Evolutionary conservation across 192 early-diverging fungal species (phyloP), one percentile per base, ranked within the genome.

Genomic region (Gamsiella multidivaricata): DNA sequence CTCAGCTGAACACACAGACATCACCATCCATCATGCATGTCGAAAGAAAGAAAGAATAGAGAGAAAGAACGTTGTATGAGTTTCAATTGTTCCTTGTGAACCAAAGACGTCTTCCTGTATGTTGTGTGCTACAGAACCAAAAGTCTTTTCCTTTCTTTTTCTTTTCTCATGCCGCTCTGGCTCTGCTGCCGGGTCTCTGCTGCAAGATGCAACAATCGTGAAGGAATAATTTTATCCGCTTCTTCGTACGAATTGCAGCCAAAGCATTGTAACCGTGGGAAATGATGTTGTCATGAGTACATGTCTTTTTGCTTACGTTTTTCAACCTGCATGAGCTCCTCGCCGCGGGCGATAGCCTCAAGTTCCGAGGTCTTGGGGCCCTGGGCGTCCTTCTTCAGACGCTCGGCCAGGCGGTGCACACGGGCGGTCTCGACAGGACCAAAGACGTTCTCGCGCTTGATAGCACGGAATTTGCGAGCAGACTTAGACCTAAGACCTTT

Each of bases 371-470:
- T 78, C 74, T 78, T 78, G 47, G 74, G 74, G 17, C 65, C 74
- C 39, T 78, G 43, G 32, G 65, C 65, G 33, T 78, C 74, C 65
- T 78, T 78, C 60, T 78, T 78, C 60, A 78, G 60, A 28, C 74
- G 74, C 49, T 78, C 74, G 29, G 74, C 46, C 41, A 88, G 58
- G 51, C 88, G 80, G 29, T 69, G 65, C 5, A 82, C 56, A 47
- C 87, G 85, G 22, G 81, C 81, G 61, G 80, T 80, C 54, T 88
- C 88, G 33, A 87, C 84, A 52, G 87, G 83, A 37, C 73, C 75
- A 45, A 87, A 90, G 28, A 90, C 50, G 8, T 56, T 69, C 42
- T 86, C 72, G 57, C 88, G 86, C 80, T 87, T 88, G 62, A 90
- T 85, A 28, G 87, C 87, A 59, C 84, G 84, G 64, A 79, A 85